Evolutionary conservation across 257 asterid genomes (phyloP).

Genomic region (Gentiana macrophylla): DNA sequence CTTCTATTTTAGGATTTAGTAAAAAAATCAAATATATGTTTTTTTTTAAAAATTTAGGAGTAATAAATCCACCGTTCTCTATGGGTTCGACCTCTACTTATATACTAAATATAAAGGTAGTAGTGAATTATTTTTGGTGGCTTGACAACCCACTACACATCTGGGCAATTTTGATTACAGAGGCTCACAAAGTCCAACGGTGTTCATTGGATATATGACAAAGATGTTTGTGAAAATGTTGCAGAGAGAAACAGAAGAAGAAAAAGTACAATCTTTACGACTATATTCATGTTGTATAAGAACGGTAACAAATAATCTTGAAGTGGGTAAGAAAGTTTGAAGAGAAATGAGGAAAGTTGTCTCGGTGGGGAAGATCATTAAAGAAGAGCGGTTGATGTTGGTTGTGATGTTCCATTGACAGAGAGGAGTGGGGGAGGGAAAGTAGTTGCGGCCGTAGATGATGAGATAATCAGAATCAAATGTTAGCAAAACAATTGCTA

Average conservation of each 20-base stretch:
- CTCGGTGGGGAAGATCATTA: conserved; percentile 17
- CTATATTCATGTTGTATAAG: neutral
- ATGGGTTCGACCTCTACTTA: too few species aligned
- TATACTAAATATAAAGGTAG: too few species aligned
- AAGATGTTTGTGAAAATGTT: neutral
- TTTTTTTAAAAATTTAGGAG: too few species aligned
- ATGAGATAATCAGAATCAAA: too few species aligned
- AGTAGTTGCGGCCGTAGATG: neutral
- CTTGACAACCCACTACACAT: neutral
- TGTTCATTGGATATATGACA: conserved; percentile 10
- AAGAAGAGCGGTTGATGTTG: conserved; percentile 26
- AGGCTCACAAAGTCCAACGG: conserved; percentile 2
- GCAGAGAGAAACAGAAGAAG: neutral
- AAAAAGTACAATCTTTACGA: too few species aligned
- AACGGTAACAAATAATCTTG: neutral
- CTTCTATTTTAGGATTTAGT: too few species aligned
- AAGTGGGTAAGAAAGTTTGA: conserved; percentile 1
- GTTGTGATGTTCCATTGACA: conserved; percentile 5
- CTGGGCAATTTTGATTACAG: conserved; percentile 30
- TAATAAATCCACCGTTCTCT: too few species aligned
- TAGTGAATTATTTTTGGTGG: too few species aligned
- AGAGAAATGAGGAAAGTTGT: conserved; percentile 12
- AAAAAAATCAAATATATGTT: too few species aligned
- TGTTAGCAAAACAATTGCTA: too few species aligned
- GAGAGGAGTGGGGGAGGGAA: too few species aligned